These are phyloP conservation scores for Gnomoniopsis smithogilvyi DNA, from an alignment of 2,329 filamentous ascomycete species.

Conservation along the genomic window DNA sequence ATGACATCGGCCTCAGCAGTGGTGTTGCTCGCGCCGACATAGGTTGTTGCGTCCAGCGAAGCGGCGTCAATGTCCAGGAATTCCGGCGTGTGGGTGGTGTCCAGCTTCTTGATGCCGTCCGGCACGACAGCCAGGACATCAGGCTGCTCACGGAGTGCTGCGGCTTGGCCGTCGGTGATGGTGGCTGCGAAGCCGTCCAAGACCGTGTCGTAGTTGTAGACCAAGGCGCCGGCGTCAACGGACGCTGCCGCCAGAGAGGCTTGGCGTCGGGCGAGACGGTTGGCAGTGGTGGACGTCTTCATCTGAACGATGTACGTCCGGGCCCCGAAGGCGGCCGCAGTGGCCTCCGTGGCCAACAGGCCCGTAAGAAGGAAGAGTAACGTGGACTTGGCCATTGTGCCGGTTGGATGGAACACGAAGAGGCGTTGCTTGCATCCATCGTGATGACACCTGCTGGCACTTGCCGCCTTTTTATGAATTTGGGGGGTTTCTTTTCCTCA, in stretches of 20 bases:
- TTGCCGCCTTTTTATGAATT: too few relatives aligned
- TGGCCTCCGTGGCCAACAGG: background rate
- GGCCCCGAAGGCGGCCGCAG: background rate
- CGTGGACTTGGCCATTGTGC: background rate
- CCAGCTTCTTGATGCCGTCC: conserved; percentile 3
- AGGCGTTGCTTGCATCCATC: too few relatives aligned
- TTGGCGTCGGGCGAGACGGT: background rate
- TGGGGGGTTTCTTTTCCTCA: too few relatives aligned
- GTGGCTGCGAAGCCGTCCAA: conserved; percentile 15
- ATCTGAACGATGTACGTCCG: conserved; percentile 8
- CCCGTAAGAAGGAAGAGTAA: background rate
- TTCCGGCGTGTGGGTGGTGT: conserved; percentile 12
- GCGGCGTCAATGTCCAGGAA: conserved; percentile 13
- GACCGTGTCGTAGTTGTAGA: conserved; percentile 14
- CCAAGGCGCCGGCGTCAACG: background rate
- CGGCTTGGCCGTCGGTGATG: conserved; percentile 12
- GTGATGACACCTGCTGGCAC: too few relatives aligned
- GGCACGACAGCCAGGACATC: conserved; percentile 9
- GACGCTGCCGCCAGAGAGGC: background rate
- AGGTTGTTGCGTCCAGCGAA: background rate
- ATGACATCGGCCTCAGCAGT: conserved; percentile 9
- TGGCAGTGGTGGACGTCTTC: background rate
- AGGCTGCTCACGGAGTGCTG: conserved; percentile 4
- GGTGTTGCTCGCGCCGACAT: background rate
- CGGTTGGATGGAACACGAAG: too few relatives aligned